A percentile compares a stretch with the other conserved stretches of the same genome.
phyloP scores from a whole-genome alignment of 306 rosid genomes.

The Lathyrus aphaca region DNA sequence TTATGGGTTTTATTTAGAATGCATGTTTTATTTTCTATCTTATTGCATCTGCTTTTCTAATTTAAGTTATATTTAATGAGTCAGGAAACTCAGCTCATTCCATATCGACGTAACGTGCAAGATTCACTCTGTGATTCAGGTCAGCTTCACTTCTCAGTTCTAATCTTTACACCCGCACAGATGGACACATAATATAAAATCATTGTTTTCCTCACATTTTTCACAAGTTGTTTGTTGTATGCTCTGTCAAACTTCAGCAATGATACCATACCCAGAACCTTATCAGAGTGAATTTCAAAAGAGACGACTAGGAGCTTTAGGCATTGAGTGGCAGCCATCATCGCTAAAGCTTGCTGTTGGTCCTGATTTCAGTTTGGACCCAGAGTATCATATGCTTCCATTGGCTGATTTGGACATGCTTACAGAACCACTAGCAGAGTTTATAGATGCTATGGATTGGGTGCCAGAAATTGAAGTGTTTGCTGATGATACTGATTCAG shows the following conservation, averaged over 20 bases:
- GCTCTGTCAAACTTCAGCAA: slow-evolving; percentile 60
- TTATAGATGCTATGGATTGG: slow-evolving; percentile 89
- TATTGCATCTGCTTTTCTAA: slow-evolving; percentile 30
- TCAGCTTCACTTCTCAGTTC: slow-evolving; percentile 43
- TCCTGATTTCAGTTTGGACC: slow-evolving; percentile 93
- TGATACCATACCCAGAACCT: slow-evolving; percentile 97
- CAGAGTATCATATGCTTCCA: slow-evolving; percentile 87
- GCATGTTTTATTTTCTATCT: slow-evolving; percentile 10
- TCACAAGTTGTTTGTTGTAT: slow-evolving; percentile 45
- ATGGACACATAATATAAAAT: not conserved
- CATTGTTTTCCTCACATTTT: slow-evolving; percentile 15
- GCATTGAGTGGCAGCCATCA: slow-evolving; percentile 91
- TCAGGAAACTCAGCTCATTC: slow-evolving; percentile 91
- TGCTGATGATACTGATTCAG: slow-evolving; percentile 90
- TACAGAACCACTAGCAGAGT: slow-evolving; percentile 78
- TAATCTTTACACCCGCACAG: slow-evolving; percentile 6
- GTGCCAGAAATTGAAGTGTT: slow-evolving; percentile 86
- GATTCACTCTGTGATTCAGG: slow-evolving; percentile 98
- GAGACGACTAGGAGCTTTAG: slow-evolving; percentile 89
- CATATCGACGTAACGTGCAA: slow-evolving; percentile 89
- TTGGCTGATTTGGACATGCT: slow-evolving; percentile 83
- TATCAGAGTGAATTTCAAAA: slow-evolving; percentile 89
- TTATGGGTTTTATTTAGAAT: slow-evolving; percentile 26
- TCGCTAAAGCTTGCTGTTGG: slow-evolving; percentile 81
- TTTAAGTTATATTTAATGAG: slow-evolving; percentile 39